Base-by-base conservation (phyloP, 441 rosid genomes). In the Manihot esculenta region DNA sequence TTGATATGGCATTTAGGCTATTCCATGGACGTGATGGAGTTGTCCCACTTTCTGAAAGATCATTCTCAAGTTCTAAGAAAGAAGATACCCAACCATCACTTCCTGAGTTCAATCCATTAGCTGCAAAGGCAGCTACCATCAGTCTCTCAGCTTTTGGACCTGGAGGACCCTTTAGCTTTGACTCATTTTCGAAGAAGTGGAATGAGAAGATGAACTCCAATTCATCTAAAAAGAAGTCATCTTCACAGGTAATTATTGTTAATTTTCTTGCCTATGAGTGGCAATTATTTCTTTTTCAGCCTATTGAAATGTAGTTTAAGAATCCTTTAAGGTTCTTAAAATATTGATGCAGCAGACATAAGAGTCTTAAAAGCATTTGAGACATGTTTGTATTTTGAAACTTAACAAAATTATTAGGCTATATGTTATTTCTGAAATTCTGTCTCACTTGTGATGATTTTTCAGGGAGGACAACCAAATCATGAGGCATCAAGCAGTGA, bases 11-110 rank as follows among this genome's bases (percentile, higher is more conserved):
- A 7, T 91, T 89, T 69, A 87, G 83, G 76, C 80, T 90, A 49
- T 93, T 93, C 79, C 98, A 90, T 73, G 97, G 98, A 30, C 82
- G 72, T 71, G 88, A 90, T 74, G 97, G 98, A 61, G 79, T 93
- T 26, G 86, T 93, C 41, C 98, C 98, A n/a, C 88, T 93, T 54
- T 81, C 89, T 12, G 90, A 77, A 61, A 73, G 68, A 75, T 82
- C 88, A 5, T 64, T 74, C 70, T 74, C 66, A 45, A 59, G 51
- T 45, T 18, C 66, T 30, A 66, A 48, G 30, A 76, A 70, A 63
- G 71, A 75, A 12, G 81, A 85, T 79, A 71, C 81, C 69, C 77
- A 47, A 44, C 73, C 74, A 44, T 71, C 73, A 14, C 68, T 80
- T 62, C 90, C 87, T 7, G 79, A 80, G 76, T 88, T 86, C 77